A percentile compares a stretch with the other conserved stretches of the same genome.
Evolutionary conservation across 2,329 filamentous ascomycete species (phyloP).

Genomic region (Diaporthe humulicola): DNA sequence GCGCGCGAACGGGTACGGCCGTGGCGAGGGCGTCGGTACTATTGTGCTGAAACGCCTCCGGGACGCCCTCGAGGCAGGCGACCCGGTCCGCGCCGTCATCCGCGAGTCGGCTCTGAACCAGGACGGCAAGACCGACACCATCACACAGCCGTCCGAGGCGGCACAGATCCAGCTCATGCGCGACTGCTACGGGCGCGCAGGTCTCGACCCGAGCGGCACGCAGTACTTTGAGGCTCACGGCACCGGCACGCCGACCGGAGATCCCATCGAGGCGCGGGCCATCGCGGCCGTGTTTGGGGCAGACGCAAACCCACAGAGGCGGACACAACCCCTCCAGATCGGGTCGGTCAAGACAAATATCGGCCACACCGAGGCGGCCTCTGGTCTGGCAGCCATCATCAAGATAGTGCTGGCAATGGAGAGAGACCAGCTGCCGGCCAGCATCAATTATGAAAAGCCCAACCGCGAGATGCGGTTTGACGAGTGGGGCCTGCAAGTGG

Average conservation of each 20-base stretch:
- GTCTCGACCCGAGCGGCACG: constrained; percentile 43
- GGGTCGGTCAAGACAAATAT: constrained; percentile 51
- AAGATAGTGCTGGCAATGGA: constrained; percentile 19
- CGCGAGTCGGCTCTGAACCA: constrained; percentile 55
- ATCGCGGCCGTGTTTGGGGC: constrained; percentile 33
- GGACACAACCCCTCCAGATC: constrained; percentile 42
- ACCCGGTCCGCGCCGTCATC: constrained; percentile 42
- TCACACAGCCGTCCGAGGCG: constrained; percentile 51
- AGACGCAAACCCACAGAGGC: too few relatives aligned
- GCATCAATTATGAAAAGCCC: constrained; percentile 39
- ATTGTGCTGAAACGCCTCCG: constrained; percentile 4
- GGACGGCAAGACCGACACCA: constrained; percentile 58
- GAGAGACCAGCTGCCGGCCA: constrained; percentile 44
- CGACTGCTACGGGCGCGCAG: constrained; percentile 48
- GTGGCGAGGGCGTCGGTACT: constrained; percentile 1
- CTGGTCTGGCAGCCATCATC: constrained; percentile 10
- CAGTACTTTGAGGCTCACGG: constrained; percentile 28
- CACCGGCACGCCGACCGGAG: constrained; percentile 12
- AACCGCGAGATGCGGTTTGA: constrained; percentile 35
- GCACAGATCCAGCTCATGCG: constrained; percentile 53
- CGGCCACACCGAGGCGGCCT: constrained; percentile 3
- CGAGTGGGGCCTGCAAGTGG: constrained; percentile 25
- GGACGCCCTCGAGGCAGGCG: neutral
- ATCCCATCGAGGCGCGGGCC: constrained; percentile 1
- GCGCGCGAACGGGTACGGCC: constrained; percentile 19